Percentiles rank a stretch among this genome's conserved stretches.
Evolutionary conservation across 208 protist species (phyloP).

Genomic region (Trypanosoma boissoni): DNA sequence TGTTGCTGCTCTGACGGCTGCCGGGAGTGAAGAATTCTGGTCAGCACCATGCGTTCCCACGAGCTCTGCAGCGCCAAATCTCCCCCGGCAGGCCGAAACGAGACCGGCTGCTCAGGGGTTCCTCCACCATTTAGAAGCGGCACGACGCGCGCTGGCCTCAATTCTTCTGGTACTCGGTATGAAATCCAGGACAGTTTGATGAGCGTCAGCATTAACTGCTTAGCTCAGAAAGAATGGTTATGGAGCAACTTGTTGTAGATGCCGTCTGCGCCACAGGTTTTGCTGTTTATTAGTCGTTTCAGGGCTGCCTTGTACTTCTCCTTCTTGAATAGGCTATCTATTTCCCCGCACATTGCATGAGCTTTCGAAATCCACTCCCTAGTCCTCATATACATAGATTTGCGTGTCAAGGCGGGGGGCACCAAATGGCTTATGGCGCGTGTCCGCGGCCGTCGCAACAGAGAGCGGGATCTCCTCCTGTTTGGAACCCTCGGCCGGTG

Average conservation of each 20-base stretch:
- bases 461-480: background rate
- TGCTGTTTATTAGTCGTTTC: background rate
- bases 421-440: background rate
- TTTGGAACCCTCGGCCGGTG: background rate
- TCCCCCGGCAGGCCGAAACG: background rate
- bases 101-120: background rate
- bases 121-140: background rate
- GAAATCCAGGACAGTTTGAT: constrained; percentile 3
- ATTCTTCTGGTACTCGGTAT: background rate
- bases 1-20: background rate
- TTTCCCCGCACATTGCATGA: background rate
- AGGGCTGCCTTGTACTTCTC: constrained; percentile 4
- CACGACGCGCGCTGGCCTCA: background rate
- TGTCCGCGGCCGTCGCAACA: background rate
- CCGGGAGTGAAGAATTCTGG: background rate
- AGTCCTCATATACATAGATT: background rate
- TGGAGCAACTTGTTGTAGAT: constrained; percentile 11
- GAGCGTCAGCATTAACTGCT: background rate
- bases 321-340: constrained; percentile 1
- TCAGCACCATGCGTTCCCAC: constrained; percentile 6
- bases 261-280: constrained; percentile 3
- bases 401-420: background rate
- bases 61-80: background rate
- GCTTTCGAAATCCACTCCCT: background rate
- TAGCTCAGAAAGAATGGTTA: background rate